phyloP scores from a whole-genome alignment of 352 stramenopile genomes.

The Globisporangium spinosum region DNA sequence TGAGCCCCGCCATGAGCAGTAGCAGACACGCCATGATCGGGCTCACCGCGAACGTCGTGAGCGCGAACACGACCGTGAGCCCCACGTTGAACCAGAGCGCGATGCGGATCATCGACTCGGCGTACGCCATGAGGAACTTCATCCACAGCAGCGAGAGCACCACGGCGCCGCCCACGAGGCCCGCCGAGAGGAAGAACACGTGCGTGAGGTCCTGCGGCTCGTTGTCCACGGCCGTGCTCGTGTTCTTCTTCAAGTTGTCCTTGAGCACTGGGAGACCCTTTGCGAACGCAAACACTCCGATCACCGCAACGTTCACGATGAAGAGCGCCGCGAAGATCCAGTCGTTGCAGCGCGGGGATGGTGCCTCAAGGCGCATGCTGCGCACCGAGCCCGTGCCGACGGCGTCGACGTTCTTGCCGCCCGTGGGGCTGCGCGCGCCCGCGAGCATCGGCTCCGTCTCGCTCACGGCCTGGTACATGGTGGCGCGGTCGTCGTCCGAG shows the following conservation, averaged over 20 bases:
- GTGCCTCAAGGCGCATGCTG: conserved; percentile 58
- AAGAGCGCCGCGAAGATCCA: conserved; percentile 69
- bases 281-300: conserved; percentile 63
- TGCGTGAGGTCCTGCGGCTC: conserved; percentile 33
- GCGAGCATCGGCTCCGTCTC: conserved; percentile 80
- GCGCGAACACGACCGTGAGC: conserved; percentile 59
- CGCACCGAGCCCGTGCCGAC: conserved; percentile 47
- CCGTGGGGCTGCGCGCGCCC: conserved; percentile 26
- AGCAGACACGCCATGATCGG: conserved; percentile 57
- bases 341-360: conserved; percentile 71
- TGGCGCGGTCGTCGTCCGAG: conserved; percentile 15
- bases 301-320: conserved; percentile 49
- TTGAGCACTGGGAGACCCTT: conserved; percentile 61
- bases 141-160: conserved; percentile 73
- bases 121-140: conserved; percentile 72
- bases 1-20: conserved; percentile 56
- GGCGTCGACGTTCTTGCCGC: conserved; percentile 19
- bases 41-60: conserved; percentile 61
- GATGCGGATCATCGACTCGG: conserved; percentile 71
- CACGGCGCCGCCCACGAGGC: conserved; percentile 48
- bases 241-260: conserved; percentile 14
- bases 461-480: conserved; percentile 71
- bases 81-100: conserved; percentile 82
- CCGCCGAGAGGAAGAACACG: conserved; percentile 47
- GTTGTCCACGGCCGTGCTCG: conserved; percentile 20